Evolutionary conservation across 768 basidiomycete genomes (phyloP).

Genomic region (Leccinum barrowsii): DNA sequence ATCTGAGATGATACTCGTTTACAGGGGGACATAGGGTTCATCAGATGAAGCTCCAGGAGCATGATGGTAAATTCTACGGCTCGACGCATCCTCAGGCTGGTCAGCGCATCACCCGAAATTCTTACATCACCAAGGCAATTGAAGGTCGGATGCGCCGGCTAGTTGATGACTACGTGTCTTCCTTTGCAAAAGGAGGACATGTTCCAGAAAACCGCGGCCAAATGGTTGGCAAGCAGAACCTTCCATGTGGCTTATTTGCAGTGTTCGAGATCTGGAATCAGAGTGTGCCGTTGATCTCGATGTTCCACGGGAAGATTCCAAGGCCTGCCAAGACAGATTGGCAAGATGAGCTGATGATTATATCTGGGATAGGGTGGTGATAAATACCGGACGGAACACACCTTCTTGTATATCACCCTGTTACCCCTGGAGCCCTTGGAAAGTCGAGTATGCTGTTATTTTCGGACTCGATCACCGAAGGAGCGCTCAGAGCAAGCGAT

Average conservation of each 20-base stretch:
- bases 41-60: neutral
- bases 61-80: neutral
- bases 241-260: neutral
- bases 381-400: neutral
- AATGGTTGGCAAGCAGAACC: no score
- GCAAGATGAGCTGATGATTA: neutral
- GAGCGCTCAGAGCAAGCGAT: neutral
- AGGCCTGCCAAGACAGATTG: neutral
- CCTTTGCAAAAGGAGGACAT: no score
- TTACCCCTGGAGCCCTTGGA: neutral
- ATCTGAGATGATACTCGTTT: neutral
- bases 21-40: neutral
- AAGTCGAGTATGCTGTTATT: neutral
- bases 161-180: neutral
- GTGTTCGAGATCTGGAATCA: neutral
- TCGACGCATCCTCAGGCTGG: neutral
- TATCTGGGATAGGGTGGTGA: neutral
- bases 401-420: neutral
- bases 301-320: constrained; percentile 2
- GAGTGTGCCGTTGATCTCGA: neutral
- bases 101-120: neutral
- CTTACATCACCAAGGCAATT: neutral
- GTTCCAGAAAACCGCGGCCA: neutral
- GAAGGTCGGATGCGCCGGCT: neutral
- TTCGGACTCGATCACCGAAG: neutral